Evolutionary conservation across 2,329 filamentous ascomycete genomes (phyloP), one percentile per base, ranked within the genome.

Genomic region (Cordyceps javanica): DNA sequence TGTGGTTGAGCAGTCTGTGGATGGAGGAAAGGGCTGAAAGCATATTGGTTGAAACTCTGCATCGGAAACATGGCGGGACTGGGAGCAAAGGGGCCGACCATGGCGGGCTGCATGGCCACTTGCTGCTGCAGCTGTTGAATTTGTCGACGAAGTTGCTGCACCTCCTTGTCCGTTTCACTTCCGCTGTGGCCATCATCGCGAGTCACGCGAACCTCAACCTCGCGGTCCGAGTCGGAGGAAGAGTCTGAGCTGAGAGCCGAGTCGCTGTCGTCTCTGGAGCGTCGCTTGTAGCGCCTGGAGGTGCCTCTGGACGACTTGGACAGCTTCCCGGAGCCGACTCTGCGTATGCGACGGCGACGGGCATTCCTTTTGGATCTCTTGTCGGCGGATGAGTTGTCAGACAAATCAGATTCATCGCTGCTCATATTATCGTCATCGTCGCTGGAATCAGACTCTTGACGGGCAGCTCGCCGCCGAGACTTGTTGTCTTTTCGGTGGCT

Each of bases 51-150:
- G 46, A 51, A 51, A 26, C 21, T 36, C 8, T 36, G 26, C 30
- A 57, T 32, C 2, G 45, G 46, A 21, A 51, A 51, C 16, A 23
- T 23, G 6, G 45, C 30, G 46, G 45, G 19, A 19, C 32, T 23
- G 3, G 45, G 28, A 8, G 38, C 19, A n/a, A 50, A 51, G 2
- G 25, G 34, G 26, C 2, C 25, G 16, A 28, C 19, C 44, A 58
- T 34, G 23, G 51, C 10, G 9, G 70, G 62, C 28, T 66, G 64
- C 6, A 62, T 55, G 9, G 69, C 45, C 23, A 49, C 49, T 28
- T 68, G 66, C 14, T 66, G 61, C 41, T 65, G 62, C 50, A 73
- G 63, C n/a, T 66, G 59, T 23, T 66, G 62, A 19, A 71, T 60
- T 5, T 73, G 70, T 8, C 60, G 57, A 50, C 65, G 60, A 21